These are phyloP conservation scores for Phytophthora sansomeana DNA, from an alignment of 352 stramenopile genomes.

Conservation along the genomic window DNA sequence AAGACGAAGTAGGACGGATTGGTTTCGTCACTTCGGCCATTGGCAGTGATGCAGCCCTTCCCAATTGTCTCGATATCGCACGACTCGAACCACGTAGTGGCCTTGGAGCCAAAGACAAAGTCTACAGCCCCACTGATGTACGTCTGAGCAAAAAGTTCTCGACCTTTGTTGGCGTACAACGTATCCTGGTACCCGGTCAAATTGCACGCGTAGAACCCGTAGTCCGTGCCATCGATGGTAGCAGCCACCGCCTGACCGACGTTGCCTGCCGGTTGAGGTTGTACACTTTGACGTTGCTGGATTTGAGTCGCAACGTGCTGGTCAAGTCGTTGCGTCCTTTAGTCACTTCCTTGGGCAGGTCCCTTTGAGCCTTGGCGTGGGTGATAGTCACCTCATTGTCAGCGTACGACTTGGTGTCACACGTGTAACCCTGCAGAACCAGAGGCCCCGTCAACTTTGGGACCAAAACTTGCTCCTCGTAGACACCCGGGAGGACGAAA, in stretches of 20 bases:
- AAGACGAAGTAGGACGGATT: conserved; percentile 30
- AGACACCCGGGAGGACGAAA: conserved; percentile 19
- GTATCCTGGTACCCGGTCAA: conserved; percentile 21
- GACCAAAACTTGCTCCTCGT: conserved; percentile 13
- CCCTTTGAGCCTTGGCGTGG: conserved; percentile 13
- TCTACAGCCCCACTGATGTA: conserved; percentile 16
- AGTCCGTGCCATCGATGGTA: conserved; percentile 3
- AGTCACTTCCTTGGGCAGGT: background rate
- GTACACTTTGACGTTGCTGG: conserved; percentile 4
- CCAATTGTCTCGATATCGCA: no score
- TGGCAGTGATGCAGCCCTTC: conserved; percentile 1
- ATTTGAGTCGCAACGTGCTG: conserved; percentile 12
- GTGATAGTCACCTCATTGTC: conserved; percentile 23
- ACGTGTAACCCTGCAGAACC: conserved; percentile 18
- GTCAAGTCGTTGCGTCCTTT: conserved; percentile 7
- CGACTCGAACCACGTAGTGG: conserved; percentile 11
- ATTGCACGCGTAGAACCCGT: no score
- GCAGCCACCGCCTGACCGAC: conserved; percentile 1
- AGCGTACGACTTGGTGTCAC: conserved; percentile 18
- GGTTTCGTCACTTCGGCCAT: background rate
- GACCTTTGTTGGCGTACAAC: conserved; percentile 10
- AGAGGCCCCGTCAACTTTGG: background rate
- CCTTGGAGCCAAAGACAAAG: conserved; percentile 13
- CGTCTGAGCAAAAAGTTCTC: conserved; percentile 5
- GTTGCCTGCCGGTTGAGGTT: conserved; percentile 1